Evolutionary conservation across 805 yeast genomes (phyloP).

Genomic region (Phaffomyces thermotolerans): DNA sequence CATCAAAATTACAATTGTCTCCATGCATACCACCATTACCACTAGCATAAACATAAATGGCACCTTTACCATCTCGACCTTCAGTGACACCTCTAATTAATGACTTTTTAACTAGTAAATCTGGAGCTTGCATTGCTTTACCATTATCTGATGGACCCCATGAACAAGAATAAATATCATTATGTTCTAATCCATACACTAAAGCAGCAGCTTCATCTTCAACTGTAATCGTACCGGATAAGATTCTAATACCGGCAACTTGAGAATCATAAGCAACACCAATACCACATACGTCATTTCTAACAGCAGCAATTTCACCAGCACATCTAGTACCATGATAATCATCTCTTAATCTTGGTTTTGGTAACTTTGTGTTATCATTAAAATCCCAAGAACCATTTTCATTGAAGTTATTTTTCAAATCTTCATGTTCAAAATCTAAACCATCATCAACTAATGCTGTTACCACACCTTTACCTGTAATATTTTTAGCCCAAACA

Average conservation of each 20-base stretch:
- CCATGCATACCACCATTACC: slow-evolving; percentile 85
- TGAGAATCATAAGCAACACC: slow-evolving; percentile 90
- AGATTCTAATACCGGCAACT: slow-evolving; percentile 84
- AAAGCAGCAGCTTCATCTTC: slow-evolving; percentile 91
- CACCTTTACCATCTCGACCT: slow-evolving; percentile 77
- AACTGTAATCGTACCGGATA: slow-evolving; percentile 70
- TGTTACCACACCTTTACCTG: slow-evolving; percentile 76
- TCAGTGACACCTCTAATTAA: slow-evolving; percentile 75
- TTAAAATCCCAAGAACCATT: slow-evolving; percentile 95
- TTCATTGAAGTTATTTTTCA: slow-evolving; percentile 56
- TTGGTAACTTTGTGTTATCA: slow-evolving; percentile 65
- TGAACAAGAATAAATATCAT: slow-evolving; percentile 93
- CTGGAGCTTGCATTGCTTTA: slow-evolving; percentile 77
- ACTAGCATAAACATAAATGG: slow-evolving; percentile 89
- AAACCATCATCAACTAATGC: slow-evolving; percentile 94
- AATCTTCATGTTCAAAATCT: slow-evolving; percentile 72
- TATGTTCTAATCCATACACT: slow-evolving; percentile 69
- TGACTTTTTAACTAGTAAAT: slow-evolving; percentile 68
- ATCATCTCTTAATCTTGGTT: slow-evolving; percentile 75
- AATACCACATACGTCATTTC: slow-evolving; percentile 83
- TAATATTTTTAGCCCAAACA: slow-evolving; percentile 74
- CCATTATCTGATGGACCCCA: slow-evolving; percentile 99
- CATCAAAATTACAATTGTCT: slow-evolving; percentile 94
- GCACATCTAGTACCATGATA: slow-evolving; percentile 97
- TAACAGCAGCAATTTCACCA: slow-evolving; percentile 87